Base-by-base conservation (phyloP, 1,284 basidiomycete species). In the Ustilago nuda region DNA sequence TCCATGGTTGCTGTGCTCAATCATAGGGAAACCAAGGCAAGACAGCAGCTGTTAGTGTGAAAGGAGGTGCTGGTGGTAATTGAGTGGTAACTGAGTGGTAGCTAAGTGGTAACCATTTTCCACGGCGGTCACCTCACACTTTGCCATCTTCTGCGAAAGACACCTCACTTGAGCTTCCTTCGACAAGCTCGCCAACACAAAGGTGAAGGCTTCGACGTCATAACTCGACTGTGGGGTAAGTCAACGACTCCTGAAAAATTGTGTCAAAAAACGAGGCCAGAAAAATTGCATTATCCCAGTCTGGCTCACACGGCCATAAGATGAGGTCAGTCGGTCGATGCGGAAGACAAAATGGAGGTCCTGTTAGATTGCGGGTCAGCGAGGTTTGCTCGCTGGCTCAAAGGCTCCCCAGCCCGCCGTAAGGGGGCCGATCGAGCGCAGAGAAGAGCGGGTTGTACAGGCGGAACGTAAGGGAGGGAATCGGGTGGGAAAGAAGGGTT, bases 201-300 rank as follows among this genome's bases (percentile, higher is more conserved):
- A 39, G 45, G 33, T 30, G 43, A 17, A 62, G 53, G 23, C 32
- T 37, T 61, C 60, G 60, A 62, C 53, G 60, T 62, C 59, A 61
- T 32, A 12, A n/a, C 36, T 54, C 39, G 37, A 46, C 7, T 62
- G 61, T 56, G 43, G 61, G 61, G 45, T 50, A 56, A 53, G 36
- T 30, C 15, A 13, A 30, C 5, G 27, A 11, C 27, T 27, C 23
- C 3, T 27, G 15, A 50, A 32, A 32, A 32, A 50, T 30, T 6
- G 3, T 6, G 15, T 4, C 12, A 30, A 27, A 50, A 50, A 50
- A 30, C 32, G 9, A 17, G 13, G 48, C 48, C 37, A 12, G 0
- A 4, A 8, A 50, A 50, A 13, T 48, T 19, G 23, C n/a, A 17
- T n/a, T n/a, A n/a, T 19, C 19, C 19, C 19, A 19, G 19, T 1